Percentiles rank a stretch among this genome's conserved stretches.
phyloP scores from a whole-genome alignment of 805 yeast species.

The Scheffersomyces ergatensis region DNA sequence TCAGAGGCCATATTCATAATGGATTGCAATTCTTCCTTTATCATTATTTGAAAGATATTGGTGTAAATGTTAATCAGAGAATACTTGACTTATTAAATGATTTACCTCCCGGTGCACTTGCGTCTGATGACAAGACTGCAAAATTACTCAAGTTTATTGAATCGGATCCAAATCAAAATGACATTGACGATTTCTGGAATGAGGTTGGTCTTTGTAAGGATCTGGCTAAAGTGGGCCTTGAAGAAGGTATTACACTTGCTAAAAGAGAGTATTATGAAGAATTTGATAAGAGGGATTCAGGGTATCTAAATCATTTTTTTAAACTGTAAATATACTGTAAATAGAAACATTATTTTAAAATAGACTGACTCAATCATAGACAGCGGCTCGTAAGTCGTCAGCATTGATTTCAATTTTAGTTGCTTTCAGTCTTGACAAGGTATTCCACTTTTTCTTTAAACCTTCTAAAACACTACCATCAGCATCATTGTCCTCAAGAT shows the following conservation, averaged over 20 bases:
- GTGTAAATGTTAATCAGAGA: constrained; percentile 6
- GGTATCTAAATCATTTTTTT: constrained; percentile 15
- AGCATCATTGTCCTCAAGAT: constrained; percentile 9
- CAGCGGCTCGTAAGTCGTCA: constrained; percentile 33
- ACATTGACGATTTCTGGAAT: constrained; percentile 14
- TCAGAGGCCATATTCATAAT: constrained; percentile 21
- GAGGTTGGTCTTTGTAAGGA: constrained; percentile 6
- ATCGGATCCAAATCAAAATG: neutral
- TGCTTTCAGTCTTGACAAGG: constrained; percentile 13
- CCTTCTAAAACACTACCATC: constrained; percentile 19
- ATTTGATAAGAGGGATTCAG: constrained; percentile 24
- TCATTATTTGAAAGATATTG: constrained; percentile 16
- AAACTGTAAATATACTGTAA: constrained; percentile 5
- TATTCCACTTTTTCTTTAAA: constrained; percentile 11
- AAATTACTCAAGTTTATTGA: constrained; percentile 3
- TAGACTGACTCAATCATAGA: constrained; percentile 8
- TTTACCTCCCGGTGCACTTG: constrained; percentile 11
- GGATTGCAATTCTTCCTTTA: constrained; percentile 21
- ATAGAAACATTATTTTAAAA: neutral
- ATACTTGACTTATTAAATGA: constrained; percentile 9
- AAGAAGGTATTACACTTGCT: constrained; percentile 1
- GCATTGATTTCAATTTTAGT: constrained; percentile 34
- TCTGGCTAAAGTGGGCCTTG: neutral
- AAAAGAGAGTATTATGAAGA: constrained; percentile 17
- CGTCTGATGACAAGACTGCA: constrained; percentile 10